These are phyloP conservation scores for Macadamia integrifolia DNA, from an alignment of 164 flowering plant species.

Conservation along the genomic window DNA sequence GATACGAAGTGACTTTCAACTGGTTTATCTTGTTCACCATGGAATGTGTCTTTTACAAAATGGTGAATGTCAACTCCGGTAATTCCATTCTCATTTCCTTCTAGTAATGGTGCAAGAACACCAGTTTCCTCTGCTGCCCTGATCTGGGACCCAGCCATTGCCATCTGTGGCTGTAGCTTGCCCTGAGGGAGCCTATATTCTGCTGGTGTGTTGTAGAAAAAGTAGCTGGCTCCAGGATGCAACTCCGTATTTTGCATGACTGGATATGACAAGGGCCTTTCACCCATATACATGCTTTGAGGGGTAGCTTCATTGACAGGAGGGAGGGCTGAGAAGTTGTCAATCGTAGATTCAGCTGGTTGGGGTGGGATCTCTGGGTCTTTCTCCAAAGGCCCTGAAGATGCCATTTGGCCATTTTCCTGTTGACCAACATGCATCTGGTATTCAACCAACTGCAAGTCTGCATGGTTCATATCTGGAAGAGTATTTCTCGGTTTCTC, in stretches of 20 bases:
- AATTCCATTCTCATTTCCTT: slow-evolving; percentile 25
- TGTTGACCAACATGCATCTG: slow-evolving; percentile 26
- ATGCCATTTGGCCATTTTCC: slow-evolving; percentile 20
- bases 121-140: slow-evolving; percentile 25
- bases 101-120: slow-evolving; percentile 14
- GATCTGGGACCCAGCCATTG: slow-evolving; percentile 20
- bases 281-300: slow-evolving; percentile 40
- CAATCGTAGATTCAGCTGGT: slow-evolving; percentile 20
- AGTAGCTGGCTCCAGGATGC: slow-evolving; percentile 25
- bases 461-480: slow-evolving; percentile 41
- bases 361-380: slow-evolving; percentile 23
- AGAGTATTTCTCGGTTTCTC: slow-evolving; percentile 24
- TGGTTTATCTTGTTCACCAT: slow-evolving; percentile 28
- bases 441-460: slow-evolving; percentile 16
- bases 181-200: slow-evolving; percentile 25
- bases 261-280: slow-evolving; percentile 37
- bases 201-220: slow-evolving; percentile 23
- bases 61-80: slow-evolving; percentile 28
- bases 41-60: slow-evolving; percentile 38
- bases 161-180: slow-evolving; percentile 25
- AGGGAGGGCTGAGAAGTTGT: slow-evolving; percentile 26
- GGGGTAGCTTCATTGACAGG: slow-evolving; percentile 24
- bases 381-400: slow-evolving; percentile 26
- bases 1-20: slow-evolving; percentile 36
- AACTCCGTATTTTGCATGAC: slow-evolving; percentile 26